Evolutionary conservation across 257 asterid species (phyloP).

Genomic region (Handroanthus guayacan): DNA sequence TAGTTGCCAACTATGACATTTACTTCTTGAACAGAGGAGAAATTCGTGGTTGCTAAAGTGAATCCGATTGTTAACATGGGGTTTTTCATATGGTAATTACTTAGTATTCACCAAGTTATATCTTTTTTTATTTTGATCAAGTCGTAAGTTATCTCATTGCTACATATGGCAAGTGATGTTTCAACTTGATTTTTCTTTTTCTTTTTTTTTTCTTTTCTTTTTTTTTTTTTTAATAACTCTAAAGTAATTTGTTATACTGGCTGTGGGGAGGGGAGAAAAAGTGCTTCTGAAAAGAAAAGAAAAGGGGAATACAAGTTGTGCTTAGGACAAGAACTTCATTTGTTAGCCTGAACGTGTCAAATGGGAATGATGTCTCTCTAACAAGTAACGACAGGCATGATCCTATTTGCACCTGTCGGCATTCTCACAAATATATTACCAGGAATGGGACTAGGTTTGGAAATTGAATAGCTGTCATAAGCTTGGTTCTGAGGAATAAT

Average conservation of each 20-base stretch:
- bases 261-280: neutral
- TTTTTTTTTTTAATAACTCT: too few relatives aligned
- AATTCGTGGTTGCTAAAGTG: conserved; percentile 22
- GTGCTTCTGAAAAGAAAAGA: neutral
- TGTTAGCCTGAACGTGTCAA: conserved; percentile 27
- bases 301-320: too few relatives aligned
- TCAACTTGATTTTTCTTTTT: neutral
- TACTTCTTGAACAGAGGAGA: neutral
- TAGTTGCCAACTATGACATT: conserved; percentile 1
- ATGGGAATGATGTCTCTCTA: neutral
- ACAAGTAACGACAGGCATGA: too few relatives aligned
- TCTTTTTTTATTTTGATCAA: neutral
- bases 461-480: too few relatives aligned
- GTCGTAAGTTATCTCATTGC: neutral
- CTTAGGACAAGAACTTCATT: neutral
- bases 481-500: too few relatives aligned
- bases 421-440: too few relatives aligned
- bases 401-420: too few relatives aligned
- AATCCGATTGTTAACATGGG: neutral
- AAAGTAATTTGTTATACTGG: neutral
- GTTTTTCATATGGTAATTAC: neutral
- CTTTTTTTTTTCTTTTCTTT: too few relatives aligned
- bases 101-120: neutral
- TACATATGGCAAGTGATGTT: conserved; percentile 28
- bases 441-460: too few relatives aligned